A percentile compares a stretch with the other conserved stretches of the same genome.
Evolutionary conservation across 768 basidiomycete genomes (phyloP).

Genomic region (Mycena pura): DNA sequence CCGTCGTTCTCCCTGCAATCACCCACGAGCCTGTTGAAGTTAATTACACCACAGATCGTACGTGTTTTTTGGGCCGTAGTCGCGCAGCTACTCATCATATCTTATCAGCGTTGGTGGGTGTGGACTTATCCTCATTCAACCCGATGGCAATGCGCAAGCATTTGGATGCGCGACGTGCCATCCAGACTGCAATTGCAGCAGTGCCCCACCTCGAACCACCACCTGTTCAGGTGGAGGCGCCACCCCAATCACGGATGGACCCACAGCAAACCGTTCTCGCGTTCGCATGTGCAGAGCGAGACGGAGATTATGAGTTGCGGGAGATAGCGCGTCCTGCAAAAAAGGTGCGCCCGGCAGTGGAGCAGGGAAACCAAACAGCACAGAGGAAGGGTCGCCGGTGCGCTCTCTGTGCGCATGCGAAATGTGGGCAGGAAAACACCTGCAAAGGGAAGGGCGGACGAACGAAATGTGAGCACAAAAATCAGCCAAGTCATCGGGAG

Average conservation of each 20-base stretch:
- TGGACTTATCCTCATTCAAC: slow-evolving; percentile 5
- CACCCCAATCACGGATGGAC: not conserved
- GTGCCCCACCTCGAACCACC: not conserved
- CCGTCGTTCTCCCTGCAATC: slow-evolving; percentile 6
- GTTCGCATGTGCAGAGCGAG: not conserved
- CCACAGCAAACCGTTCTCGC: slow-evolving; percentile 1
- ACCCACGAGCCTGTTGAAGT: slow-evolving; percentile 2
- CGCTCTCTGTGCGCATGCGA: slow-evolving; percentile 3
- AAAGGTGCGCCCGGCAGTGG: not conserved
- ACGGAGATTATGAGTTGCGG: not conserved
- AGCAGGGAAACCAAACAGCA: not conserved
- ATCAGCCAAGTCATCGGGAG: not conserved
- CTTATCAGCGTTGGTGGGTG: not conserved
- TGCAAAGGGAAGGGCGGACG: slow-evolving; percentile 9
- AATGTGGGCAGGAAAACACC: not conserved
- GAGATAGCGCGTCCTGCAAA: not conserved
- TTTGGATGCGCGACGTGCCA: not conserved
- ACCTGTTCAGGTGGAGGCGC: not conserved
- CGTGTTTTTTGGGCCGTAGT: not conserved
- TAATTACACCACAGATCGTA: slow-evolving; percentile 5
- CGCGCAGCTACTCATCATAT: not conserved
- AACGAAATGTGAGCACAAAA: slow-evolving; percentile 1
- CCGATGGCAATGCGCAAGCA: slow-evolving; percentile 10
- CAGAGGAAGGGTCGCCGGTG: not conserved
- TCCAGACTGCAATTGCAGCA: not conserved